Evolutionary conservation across 2,329 filamentous ascomycete genomes (phyloP).

Genomic region (Canariomyces notabilis): DNA sequence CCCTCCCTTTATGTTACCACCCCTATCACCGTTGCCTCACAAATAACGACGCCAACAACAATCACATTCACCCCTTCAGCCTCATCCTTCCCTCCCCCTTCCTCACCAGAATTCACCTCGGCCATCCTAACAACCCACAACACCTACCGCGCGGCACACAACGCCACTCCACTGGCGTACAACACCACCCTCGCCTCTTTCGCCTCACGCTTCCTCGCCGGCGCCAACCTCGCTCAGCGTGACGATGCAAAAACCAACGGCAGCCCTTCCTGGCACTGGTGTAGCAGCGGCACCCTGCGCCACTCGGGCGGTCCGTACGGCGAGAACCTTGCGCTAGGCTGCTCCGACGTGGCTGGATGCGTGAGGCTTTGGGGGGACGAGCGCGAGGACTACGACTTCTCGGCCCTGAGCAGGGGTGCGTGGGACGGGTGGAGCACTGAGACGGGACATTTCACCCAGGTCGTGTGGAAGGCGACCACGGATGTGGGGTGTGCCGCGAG

Average conservation of each 20-base stretch:
- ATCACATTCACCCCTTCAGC: background rate
- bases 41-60: background rate
- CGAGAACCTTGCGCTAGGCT: constrained; percentile 70
- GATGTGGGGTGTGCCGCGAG: constrained; percentile 51
- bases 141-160: constrained; percentile 58
- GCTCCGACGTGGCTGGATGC: constrained; percentile 50
- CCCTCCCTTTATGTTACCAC: background rate
- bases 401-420: constrained; percentile 31
- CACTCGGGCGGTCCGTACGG: constrained; percentile 62
- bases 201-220: constrained; percentile 40
- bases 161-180: constrained; percentile 56
- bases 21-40: background rate
- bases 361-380: constrained; percentile 66
- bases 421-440: constrained; percentile 42
- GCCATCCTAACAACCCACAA: constrained; percentile 64
- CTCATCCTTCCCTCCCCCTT: background rate
- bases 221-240: background rate
- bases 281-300: constrained; percentile 12
- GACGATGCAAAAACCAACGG: background rate
- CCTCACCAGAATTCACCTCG: constrained; percentile 35
- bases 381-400: constrained; percentile 53
- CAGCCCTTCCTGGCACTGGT: too few relatives aligned
- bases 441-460: constrained; percentile 68
- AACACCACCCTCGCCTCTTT: constrained; percentile 57
- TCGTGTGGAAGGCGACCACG: constrained; percentile 63